These are phyloP conservation scores for Trichoderma sp. DNA, from an alignment of 2,329 filamentous ascomycete genomes.

Conservation along the genomic window DNA sequence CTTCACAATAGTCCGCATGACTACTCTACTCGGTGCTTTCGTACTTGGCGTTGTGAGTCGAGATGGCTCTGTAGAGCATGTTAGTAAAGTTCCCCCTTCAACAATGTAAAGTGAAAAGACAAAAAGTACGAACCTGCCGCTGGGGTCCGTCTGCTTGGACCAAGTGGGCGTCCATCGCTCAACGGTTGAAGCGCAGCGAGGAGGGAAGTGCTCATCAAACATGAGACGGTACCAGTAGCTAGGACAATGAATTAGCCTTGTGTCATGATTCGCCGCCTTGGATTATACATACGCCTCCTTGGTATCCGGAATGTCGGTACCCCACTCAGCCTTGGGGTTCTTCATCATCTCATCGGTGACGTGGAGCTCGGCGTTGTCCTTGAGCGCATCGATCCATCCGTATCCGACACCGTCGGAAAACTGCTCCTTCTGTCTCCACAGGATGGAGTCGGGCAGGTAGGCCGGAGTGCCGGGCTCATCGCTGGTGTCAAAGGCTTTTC, in stretches of 20 bases:
- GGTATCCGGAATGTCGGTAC: constrained; percentile 83
- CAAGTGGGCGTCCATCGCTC: constrained; percentile 97
- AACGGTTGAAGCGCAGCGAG: constrained; percentile 85
- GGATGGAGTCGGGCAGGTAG: constrained; percentile 93
- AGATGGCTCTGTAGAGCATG: constrained; percentile 60
- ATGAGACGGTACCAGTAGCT: constrained; percentile 96
- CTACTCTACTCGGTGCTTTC: constrained; percentile 37
- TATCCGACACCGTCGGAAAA: constrained; percentile 98
- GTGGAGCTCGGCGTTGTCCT: constrained; percentile 85
- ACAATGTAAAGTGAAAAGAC: not conserved
- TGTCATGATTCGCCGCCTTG: not conserved
- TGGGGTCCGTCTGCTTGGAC: constrained; percentile 94
- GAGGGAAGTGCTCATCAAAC: constrained; percentile 99
- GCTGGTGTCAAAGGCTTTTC: constrained; percentile 93
- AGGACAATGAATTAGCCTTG: constrained; percentile 27
- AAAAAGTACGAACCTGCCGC: constrained; percentile 63
- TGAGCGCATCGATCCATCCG: constrained; percentile 96
- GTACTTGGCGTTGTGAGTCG: constrained; percentile 74
- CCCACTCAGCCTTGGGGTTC: constrained; percentile 97
- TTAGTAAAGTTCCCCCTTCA: not conserved
- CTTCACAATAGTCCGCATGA: not conserved
- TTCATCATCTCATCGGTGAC: constrained; percentile 98
- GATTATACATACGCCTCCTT: constrained; percentile 76
- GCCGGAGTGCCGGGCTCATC: constrained; percentile 77
- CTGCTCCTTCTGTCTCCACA: constrained; percentile 99